Conservation (phyloP, 495 filamentous ascomycete genomes). For the Copromyces sp. region DNA sequence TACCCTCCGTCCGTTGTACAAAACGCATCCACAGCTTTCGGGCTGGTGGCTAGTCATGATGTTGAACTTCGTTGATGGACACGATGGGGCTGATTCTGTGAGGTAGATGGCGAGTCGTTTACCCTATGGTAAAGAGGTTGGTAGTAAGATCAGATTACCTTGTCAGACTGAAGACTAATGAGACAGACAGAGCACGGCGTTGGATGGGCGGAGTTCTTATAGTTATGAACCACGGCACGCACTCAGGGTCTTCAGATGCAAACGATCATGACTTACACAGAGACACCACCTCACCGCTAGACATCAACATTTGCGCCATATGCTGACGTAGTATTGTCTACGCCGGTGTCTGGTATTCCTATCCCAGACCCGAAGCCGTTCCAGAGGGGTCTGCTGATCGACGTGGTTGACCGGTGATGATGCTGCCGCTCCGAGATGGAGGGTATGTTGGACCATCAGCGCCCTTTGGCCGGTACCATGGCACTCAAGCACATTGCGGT, state of each 20-base stretch:
- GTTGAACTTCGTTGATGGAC: not conserved
- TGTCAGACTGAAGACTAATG: not conserved
- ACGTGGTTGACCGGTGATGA: conserved; percentile 7
- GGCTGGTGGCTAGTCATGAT: conserved; percentile 1
- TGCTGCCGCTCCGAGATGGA: conserved; percentile 5
- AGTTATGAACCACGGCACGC: conserved; percentile 5
- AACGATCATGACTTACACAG: conserved; percentile 1
- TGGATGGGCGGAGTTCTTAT: conserved; percentile 2
- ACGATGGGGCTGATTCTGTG: not conserved
- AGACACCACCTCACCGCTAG: conserved; percentile 14
- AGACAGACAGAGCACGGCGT: not conserved
- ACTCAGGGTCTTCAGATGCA: conserved; percentile 1
- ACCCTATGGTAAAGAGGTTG: not conserved
- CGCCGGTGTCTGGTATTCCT: conserved; percentile 9
- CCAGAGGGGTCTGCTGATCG: conserved; percentile 22
- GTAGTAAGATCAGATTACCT: not conserved
- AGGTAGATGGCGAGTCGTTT: not conserved
- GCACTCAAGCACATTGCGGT: not conserved
- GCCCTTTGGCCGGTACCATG: conserved; percentile 3
- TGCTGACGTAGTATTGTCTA: not conserved
- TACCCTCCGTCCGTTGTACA: not conserved
- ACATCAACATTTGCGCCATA: not conserved
- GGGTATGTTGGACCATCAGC: conserved; percentile 5
- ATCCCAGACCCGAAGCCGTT: conserved; percentile 2
- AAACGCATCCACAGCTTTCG: not conserved